Evolutionary conservation across 2,329 filamentous ascomycete species (phyloP), one percentile per base, ranked within the genome.

Genomic region (Ciborinia camelliae): DNA sequence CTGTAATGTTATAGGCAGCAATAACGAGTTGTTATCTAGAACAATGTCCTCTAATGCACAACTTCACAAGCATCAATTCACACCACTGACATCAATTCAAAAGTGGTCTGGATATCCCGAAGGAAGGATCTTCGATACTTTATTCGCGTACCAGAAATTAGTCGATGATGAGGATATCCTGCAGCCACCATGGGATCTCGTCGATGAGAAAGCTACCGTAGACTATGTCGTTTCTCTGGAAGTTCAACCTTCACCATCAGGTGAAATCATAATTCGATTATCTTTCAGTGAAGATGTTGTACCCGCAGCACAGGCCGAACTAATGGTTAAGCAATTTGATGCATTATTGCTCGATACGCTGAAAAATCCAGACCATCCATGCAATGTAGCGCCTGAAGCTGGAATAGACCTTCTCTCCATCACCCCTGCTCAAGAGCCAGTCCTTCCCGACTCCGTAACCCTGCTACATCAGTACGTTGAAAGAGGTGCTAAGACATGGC

Each of bases 211-310:
- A 59, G 88, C 90, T 7, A 84, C 81, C 1, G 85, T 90, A 2
- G 90, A 96, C 70, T 97, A 94, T 75, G 81, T 89, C 0, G 78
- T 96, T 0, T 97, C 94, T 0, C 78, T 97, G 26, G 93, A 97
- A 75, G 76, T 96, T 41, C 86, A 92, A 65, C 86, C 88, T 0
- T 75, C 73, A 0, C 62, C 70, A 0, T 69, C 77, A 0, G 81
- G 81, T 0, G 71, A 75, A 3, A 71, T 96, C 1, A 75, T 79
- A 15, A 79, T 95, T 9, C 85, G 86, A 10, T 75, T 96, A 26
- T 92, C 89, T 0, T 90, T 85, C 69, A 81, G 85, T 67, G 79
- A 81, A 18, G 81, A 88, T 66, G 68, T 90, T 2, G 74, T 97
- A 10, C 91, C 93, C 0, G 53, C 69, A 1, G 80, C 87, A 62